A percentile compares a stretch with the other conserved stretches of the same genome.
Evolutionary conservation across 805 yeast species (phyloP).

Genomic region (Metschnikowia matae): DNA sequence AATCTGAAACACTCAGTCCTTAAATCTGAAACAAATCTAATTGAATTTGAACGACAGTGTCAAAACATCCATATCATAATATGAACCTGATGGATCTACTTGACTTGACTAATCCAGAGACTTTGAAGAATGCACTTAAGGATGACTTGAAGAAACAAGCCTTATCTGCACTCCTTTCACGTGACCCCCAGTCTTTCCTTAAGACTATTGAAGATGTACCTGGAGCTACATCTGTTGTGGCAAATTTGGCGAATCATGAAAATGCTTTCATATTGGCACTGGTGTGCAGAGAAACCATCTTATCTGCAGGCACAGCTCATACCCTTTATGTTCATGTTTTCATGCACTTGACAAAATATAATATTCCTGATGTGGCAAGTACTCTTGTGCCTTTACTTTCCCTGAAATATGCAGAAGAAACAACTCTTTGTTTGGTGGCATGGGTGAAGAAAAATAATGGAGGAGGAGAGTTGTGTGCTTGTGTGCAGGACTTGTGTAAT

Average conservation of each 20-base stretch:
- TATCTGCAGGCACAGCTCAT: background rate
- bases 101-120: background rate
- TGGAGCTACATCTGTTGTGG: background rate
- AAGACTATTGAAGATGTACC: background rate
- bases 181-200: background rate
- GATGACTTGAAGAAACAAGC: background rate
- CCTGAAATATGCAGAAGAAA: background rate
- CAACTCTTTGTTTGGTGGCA: background rate
- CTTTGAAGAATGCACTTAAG: background rate
- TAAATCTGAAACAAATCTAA: too few relatives aligned
- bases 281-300: background rate
- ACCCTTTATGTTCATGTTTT: constrained; percentile 5
- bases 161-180: background rate
- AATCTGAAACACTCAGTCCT: too few relatives aligned
- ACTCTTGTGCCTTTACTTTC: constrained; percentile 2
- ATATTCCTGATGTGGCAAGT: background rate
- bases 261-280: background rate
- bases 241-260: background rate
- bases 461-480: background rate
- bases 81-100: background rate
- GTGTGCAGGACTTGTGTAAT: background rate
- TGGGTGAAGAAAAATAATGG: background rate
- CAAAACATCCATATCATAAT: background rate
- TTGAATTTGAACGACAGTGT: too few relatives aligned
- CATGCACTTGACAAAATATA: constrained; percentile 1